Base-by-base conservation (phyloP, 1,139 yeast genomes). In the Candida dubliniensis region DNA sequence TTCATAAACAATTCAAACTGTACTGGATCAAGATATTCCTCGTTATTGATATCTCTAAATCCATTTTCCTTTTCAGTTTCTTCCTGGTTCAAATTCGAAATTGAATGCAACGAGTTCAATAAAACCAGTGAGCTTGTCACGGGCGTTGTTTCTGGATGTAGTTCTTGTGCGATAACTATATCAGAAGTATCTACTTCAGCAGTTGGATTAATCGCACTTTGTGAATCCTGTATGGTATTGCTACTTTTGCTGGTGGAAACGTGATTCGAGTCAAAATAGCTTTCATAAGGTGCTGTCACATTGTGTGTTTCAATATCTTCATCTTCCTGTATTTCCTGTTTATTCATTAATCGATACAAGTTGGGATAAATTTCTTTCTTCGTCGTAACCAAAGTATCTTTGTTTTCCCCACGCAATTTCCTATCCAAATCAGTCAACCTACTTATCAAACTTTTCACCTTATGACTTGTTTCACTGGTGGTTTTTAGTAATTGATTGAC, bases 1-100 rank as follows among this genome's bases (percentile, higher is more conserved):
- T 69, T 53, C 64, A 73, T 68, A 54, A 72, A 71, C 18, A 46
- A 38, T 46, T 71, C 77, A 46, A 71, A 71, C 12, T 60, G 60
- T 7, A 57, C 60, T 4, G 61, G 57, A 36, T 57, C 57, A 61
- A 62, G 56, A 6, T 47, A 55, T n/a, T 49, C 56, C 14, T 50
- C 45, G 6, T 18, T 5, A 18, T 3, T 18, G 23, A 18, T 18
- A 5, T 18, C 23, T 18, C 5, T 18, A 18, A 5, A 18, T 3
- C 45, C 33, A 12, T 29, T 31, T 8, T 13, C 11, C 31, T 34
- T 36, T 14, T 39, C 36, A 10, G 15, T 37, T 23, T 12, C 18
- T 1, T 27, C 38, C 8, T 14, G 29, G 8, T n/a, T 18, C 23
- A 18, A 18, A 18, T 18, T 18, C 23, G 23, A 18, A 18, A 18